phyloP scores from a whole-genome alignment of 148 eudicot genomes.

The Talinum fruticosum region DNA sequence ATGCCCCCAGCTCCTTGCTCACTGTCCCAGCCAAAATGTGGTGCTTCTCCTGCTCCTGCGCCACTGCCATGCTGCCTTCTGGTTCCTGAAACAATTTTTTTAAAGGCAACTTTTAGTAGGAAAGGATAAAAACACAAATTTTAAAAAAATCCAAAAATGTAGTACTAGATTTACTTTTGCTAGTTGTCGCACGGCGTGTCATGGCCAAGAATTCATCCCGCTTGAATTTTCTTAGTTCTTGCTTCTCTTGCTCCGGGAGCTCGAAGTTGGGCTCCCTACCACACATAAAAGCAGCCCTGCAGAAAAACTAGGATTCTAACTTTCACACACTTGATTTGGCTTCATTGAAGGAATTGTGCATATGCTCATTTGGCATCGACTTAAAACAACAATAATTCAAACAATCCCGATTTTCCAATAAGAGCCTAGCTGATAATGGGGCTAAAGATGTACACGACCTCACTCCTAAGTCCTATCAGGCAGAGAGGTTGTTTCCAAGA shows the following conservation, averaged over 20 bases:
- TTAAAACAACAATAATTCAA: neutral
- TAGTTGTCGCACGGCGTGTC: conserved; percentile 65
- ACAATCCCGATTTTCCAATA: neutral
- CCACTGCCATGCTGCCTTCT: conserved; percentile 32
- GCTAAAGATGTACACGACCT: too few species aligned
- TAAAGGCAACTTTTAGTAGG: neutral
- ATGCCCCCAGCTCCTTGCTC: conserved; percentile 38
- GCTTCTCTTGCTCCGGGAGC: conserved; percentile 72
- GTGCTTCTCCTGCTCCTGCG: conserved; percentile 3
- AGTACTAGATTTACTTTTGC: conserved; percentile 50
- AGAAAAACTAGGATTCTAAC: conserved; percentile 7
- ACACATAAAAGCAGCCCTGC: conserved; percentile 94
- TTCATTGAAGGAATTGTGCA: neutral
- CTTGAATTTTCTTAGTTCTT: conserved; percentile 53
- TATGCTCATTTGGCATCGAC: neutral
- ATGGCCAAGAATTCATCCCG: conserved; percentile 79
- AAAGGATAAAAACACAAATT: neutral
- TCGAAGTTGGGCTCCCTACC: conserved; percentile 87
- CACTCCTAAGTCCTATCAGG: too few species aligned
- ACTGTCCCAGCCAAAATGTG: conserved; percentile 34
- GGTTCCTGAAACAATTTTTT: conserved; percentile 35
- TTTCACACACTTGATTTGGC: neutral
- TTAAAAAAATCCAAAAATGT: neutral
- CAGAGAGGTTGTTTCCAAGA: too few species aligned
- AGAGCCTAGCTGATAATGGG: neutral